Percentiles rank a stretch among this genome's conserved stretches.
phyloP scores from a whole-genome alignment of 495 filamentous ascomycete genomes.

The Talaromyces stipitatus region DNA sequence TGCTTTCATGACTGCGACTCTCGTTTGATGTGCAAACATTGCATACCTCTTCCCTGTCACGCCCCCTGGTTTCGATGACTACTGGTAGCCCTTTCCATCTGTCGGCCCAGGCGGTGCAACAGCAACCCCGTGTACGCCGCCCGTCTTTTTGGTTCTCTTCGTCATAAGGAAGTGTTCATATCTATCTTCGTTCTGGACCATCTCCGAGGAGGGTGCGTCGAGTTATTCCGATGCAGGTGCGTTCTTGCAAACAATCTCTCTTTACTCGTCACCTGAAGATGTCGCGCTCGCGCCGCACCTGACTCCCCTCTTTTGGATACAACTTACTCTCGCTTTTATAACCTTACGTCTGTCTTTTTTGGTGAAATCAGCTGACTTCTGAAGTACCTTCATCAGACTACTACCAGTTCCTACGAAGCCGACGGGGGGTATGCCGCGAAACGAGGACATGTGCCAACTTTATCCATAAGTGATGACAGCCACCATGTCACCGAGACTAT shows the following conservation, averaged over 20 bases:
- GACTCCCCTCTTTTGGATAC: not conserved
- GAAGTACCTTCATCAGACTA: conserved; percentile 31
- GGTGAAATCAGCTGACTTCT: conserved; percentile 3
- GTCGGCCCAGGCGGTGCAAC: conserved; percentile 34
- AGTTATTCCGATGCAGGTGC: conserved; percentile 8
- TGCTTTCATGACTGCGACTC: not conserved
- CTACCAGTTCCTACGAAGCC: conserved; percentile 45
- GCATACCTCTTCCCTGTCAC: conserved; percentile 20
- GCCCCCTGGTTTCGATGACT: conserved; percentile 39
- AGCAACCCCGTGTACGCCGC: conserved; percentile 20
- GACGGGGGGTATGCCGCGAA: conserved; percentile 45
- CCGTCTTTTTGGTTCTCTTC: conserved; percentile 16
- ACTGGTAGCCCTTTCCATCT: conserved; percentile 16
- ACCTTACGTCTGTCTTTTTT: not conserved
- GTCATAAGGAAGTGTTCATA: conserved; percentile 7
- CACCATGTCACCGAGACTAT: conserved; percentile 99
- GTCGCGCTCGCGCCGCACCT: not conserved
- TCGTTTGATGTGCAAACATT: conserved; percentile 3
- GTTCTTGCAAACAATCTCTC: not conserved
- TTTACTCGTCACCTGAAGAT: not conserved
- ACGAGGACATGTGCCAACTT: conserved; percentile 56
- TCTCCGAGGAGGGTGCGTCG: not conserved
- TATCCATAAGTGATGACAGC: conserved; percentile 71
- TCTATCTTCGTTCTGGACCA: not conserved
- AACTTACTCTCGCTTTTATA: not conserved